Evolutionary conservation across 768 basidiomycete species (phyloP).

Genomic region (Rhodosporidiobolus sp.): DNA sequence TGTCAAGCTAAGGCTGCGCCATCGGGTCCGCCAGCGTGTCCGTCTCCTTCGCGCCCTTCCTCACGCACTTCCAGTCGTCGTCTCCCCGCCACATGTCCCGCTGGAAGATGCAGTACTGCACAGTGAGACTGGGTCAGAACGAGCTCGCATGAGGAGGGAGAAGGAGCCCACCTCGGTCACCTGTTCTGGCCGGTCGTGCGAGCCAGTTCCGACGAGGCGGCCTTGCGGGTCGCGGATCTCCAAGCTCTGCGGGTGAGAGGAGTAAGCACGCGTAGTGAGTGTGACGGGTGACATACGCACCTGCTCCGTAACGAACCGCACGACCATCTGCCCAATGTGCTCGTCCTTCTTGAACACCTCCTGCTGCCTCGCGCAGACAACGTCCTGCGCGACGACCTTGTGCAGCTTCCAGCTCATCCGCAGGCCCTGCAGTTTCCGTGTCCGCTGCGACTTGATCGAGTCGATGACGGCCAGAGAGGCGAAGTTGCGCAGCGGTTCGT

Average conservation of each 20-base stretch:
- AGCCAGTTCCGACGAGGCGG: constrained; percentile 18
- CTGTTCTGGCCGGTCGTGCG: constrained; percentile 22
- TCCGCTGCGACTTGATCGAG: constrained; percentile 33
- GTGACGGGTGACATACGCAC: not conserved
- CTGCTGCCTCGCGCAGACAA: constrained; percentile 34
- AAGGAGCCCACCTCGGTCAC: constrained; percentile 19
- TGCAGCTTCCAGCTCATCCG: constrained; percentile 39
- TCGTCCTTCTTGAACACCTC: constrained; percentile 37
- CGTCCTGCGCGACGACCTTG: constrained; percentile 20
- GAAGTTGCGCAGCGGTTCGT: constrained; percentile 13
- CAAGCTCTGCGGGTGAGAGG: constrained; percentile 20
- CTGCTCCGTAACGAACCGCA: constrained; percentile 31
- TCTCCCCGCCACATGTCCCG: constrained; percentile 40
- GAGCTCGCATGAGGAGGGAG: not conserved
- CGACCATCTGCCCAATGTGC: constrained; percentile 30
- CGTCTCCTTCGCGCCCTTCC: constrained; percentile 31
- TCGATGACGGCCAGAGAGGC: constrained; percentile 25
- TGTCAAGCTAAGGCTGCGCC: constrained; percentile 17
- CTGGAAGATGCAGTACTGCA: constrained; percentile 36
- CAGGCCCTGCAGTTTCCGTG: constrained; percentile 21
- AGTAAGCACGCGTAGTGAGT: too few relatives aligned
- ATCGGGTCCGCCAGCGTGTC: constrained; percentile 34
- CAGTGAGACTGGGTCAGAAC: not conserved
- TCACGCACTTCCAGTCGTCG: constrained; percentile 35
- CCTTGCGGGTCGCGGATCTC: constrained; percentile 27